Base-by-base conservation (phyloP, 108 stramenopile species). In the Cyclotella kingstonii region DNA sequence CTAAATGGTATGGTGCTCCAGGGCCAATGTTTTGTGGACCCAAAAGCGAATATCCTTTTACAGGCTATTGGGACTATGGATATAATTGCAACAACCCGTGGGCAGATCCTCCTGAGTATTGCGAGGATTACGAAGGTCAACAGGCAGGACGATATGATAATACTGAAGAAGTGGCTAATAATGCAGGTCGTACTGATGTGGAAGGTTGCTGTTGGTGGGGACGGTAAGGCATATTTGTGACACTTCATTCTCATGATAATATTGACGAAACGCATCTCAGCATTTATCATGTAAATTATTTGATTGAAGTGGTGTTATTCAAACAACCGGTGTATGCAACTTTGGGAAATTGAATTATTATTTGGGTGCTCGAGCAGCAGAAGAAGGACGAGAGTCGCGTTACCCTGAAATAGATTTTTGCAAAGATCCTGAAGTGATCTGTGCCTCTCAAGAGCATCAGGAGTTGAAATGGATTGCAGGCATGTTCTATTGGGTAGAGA, bases 201-300 rank as follows among this genome's bases (percentile, higher is more conserved):
- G 56, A 57, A 26, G 56, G 56, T 26, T 60, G 59, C 34, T 60
- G 59, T 17, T 60, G 59, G 59, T 60, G 59, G 59, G 59, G 59
- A 1, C 7, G 47, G 21, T 22, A 11, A 48, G 47, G 7, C 11
- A 9, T 11, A 22, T 11, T 36, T 36, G 22, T 36, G n/a, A n/a
- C n/a, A n/a, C n/a, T n/a, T n/a, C n/a, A n/a, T n/a, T n/a, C n/a
- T n/a, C n/a, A n/a, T n/a, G n/a, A n/a, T n/a, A n/a, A n/a, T n/a
- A n/a, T n/a, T n/a, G n/a, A n/a, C n/a, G n/a, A n/a, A n/a, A n/a
- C n/a, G n/a, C n/a, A n/a, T n/a, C n/a, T n/a, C n/a, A n/a, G n/a
- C n/a, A n/a, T n/a, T n/a, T n/a, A n/a, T n/a, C n/a, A n/a, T n/a
- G n/a, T n/a, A n/a, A n/a, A n/a, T n/a, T n/a, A n/a, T n/a, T n/a